A percentile compares a stretch with the other conserved stretches of the same genome.
Conservation (phyloP, 345 rosid genomes). For the Arabidopsis suecica region DNA sequence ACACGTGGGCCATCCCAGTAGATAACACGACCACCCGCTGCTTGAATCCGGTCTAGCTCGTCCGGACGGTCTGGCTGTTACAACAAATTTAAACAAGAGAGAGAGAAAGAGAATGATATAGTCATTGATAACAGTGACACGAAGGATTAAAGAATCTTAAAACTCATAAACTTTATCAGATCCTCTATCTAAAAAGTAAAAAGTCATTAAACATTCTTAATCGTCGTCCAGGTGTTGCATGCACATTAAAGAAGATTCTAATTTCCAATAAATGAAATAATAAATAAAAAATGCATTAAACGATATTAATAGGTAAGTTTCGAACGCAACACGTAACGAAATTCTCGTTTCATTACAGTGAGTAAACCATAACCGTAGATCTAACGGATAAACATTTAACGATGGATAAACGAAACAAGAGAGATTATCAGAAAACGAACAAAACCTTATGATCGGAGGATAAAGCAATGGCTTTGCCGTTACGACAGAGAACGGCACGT, state of each 20-base stretch:
- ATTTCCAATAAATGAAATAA: neutral
- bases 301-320: conserved; percentile 26
- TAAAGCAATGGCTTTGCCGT: conserved; percentile 67
- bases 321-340: conserved; percentile 35
- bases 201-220: conserved; percentile 26
- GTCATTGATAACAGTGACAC: conserved; percentile 33
- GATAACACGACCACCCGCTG: conserved; percentile 86
- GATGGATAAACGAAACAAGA: neutral
- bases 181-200: conserved; percentile 27
- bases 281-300: neutral
- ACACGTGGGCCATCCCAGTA: conserved; percentile 94
- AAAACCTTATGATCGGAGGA: conserved; percentile 91
- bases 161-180: conserved; percentile 37
- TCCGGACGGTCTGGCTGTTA: conserved; percentile 92
- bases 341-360: conserved; percentile 21
- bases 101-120: neutral
- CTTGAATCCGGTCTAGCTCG: conserved; percentile 77
- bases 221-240: conserved; percentile 44
- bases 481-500: conserved; percentile 81
- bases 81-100: neutral
- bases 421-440: neutral
- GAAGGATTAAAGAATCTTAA: conserved; percentile 33
- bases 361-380: conserved; percentile 41
- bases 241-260: conserved; percentile 18
- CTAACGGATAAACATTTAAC: conserved; percentile 8